Evolutionary conservation across 2,329 filamentous ascomycete genomes (phyloP), one percentile per base, ranked within the genome.

Genomic region (Aspergillus latus): DNA sequence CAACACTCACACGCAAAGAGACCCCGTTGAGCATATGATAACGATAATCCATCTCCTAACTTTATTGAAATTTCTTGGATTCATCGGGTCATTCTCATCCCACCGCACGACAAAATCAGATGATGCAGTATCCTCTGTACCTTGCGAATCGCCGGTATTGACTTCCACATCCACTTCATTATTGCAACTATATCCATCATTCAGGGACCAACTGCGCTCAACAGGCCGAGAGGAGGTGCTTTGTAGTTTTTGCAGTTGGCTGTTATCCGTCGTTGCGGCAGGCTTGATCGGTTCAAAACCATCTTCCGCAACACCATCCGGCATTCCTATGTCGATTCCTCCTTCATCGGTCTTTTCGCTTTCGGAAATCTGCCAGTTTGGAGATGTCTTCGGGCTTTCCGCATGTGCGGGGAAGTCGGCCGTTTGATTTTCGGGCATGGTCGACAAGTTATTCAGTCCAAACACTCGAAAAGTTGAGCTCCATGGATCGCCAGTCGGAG

Each of bases 11-110:
- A 96, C 92, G 72, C 90, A 93, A 57, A 94, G 79, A 45, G 89
- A 89, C 6, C 88, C 88, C 54, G 82, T 70, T 8, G 87, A 86
- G n/a, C 92, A 81, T 56, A 96, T 88, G 36, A 85, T 63, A 1
- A 92, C 86, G 59, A 96, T 87, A 30, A 85, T 55, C 93, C 93
- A 97, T 68, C 92, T 92, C 59, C 84, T 82, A n/a, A 74, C 68
- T 15, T 72, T 80, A 13, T 73, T 76, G 77, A 90, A 85, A 69
- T 84, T 90, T 57, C 88, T 84, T 0, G 92, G 92, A 64, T 87
- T 89, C 72, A 84, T 70, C 0, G 88, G 87, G 69, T 97, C 92
- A 47, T 78, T 75, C 56, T 91, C 84, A 39, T 93, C 88, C 83
- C 89, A 97, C 5, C 74, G 74, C 16, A 97, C 91, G 59, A 90